Percentiles rank a stretch among this genome's conserved stretches.
These are phyloP conservation scores for Lentinula aciculospora DNA, from an alignment of 768 basidiomycete genomes.

Conservation along the genomic window DNA sequence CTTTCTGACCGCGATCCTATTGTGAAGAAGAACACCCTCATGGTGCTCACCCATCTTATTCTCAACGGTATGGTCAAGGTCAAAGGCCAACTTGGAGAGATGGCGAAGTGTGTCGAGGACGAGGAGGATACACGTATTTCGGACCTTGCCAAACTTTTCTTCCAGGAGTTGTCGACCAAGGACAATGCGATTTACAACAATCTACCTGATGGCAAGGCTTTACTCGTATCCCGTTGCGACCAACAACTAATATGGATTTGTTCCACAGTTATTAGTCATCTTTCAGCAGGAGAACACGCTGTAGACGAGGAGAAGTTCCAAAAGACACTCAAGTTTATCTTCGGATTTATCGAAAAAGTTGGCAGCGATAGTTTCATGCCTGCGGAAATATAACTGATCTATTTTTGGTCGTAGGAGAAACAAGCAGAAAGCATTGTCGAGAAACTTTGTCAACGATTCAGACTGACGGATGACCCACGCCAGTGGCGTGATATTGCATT, in stretches of 20 bases:
- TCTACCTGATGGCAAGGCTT: constrained; percentile 77
- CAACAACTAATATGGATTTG: constrained; percentile 4
- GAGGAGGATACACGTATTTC: constrained; percentile 82
- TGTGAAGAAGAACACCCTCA: constrained; percentile 99
- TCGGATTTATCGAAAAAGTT: constrained; percentile 95
- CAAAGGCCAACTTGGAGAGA: constrained; percentile 97
- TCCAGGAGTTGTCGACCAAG: constrained; percentile 91
- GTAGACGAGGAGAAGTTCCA: constrained; percentile 93
- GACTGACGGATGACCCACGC: constrained; percentile 77
- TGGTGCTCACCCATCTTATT: constrained; percentile 96
- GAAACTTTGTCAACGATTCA: constrained; percentile 95
- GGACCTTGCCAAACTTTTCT: constrained; percentile 97
- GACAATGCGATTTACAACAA: constrained; percentile 99
- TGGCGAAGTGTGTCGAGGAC: constrained; percentile 99
- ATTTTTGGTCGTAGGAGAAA: constrained; percentile 67
- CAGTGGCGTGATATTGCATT: constrained; percentile 99
- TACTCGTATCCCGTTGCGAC: background rate
- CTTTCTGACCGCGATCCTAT: constrained; percentile 80
- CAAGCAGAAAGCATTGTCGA: constrained; percentile 97
- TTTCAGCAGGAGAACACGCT: constrained; percentile 86
- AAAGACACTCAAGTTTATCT: constrained; percentile 91
- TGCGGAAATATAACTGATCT: background rate
- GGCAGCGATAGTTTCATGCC: constrained; percentile 10
- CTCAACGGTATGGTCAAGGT: constrained; percentile 99
- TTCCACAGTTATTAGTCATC: constrained; percentile 80